Conservation (phyloP, 192 early-diverging fungal species). For the Rhizophagus sp. region DNA sequence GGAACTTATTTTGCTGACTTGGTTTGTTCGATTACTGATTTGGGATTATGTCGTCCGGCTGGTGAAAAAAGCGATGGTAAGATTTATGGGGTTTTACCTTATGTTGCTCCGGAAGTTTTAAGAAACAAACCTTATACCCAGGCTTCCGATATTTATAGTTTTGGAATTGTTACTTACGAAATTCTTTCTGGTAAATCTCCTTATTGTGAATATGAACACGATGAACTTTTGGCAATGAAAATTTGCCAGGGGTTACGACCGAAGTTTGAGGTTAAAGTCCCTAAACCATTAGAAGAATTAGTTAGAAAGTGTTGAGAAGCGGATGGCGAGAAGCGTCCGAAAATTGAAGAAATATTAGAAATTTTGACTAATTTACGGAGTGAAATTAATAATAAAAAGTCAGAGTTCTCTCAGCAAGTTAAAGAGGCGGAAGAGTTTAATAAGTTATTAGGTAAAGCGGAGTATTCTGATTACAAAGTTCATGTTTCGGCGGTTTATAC, state of each 20-base stretch:
- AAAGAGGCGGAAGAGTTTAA: no score
- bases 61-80: neutral
- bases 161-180: slow-evolving; percentile 46
- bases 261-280: slow-evolving; percentile 34
- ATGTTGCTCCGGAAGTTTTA: slow-evolving; percentile 41
- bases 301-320: slow-evolving; percentile 40
- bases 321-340: slow-evolving; percentile 29
- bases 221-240: slow-evolving; percentile 26
- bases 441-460: no score
- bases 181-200: slow-evolving; percentile 39
- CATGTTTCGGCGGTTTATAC: no score
- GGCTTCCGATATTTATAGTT: no score
- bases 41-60: no score
- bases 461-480: neutral
- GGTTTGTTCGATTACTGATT: slow-evolving; percentile 34
- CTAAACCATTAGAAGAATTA: slow-evolving; percentile 36
- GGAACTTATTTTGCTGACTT: slow-evolving; percentile 30
- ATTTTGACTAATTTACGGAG: no score
- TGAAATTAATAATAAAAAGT: no score
- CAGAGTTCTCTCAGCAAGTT: no score
- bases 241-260: slow-evolving; percentile 37
- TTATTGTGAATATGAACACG: slow-evolving; percentile 33
- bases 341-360: neutral
- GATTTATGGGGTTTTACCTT: slow-evolving; percentile 40
- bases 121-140: no score